phyloP scores from a whole-genome alignment of 2,329 filamentous ascomycete genomes.

The Cladosporium cucumerinum region DNA sequence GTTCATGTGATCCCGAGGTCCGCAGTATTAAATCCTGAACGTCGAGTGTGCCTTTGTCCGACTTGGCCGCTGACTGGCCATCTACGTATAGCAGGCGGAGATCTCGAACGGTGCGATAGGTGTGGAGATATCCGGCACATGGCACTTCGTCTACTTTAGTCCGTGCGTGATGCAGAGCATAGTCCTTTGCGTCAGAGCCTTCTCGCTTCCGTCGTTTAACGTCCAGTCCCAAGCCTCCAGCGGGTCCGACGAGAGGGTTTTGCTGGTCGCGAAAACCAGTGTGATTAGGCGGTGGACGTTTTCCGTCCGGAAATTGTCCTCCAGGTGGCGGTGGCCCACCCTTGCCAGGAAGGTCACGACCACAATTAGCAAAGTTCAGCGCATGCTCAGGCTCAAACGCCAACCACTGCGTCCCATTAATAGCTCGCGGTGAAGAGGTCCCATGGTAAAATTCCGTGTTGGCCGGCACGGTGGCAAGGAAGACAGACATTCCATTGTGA shows the following conservation, averaged over 20 bases:
- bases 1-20: neutral
- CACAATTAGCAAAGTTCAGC: slow-evolving; percentile 55
- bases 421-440: slow-evolving; percentile 41
- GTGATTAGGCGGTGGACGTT: neutral
- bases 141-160: slow-evolving; percentile 2
- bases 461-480: slow-evolving; percentile 61
- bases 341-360: neutral
- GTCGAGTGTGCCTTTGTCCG: slow-evolving; percentile 63
- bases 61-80: slow-evolving; percentile 67
- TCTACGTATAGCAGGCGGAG: slow-evolving; percentile 66
- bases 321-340: slow-evolving; percentile 21
- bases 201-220: neutral
- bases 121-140: slow-evolving; percentile 60
- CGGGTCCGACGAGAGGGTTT: neutral
- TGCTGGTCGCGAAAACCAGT: neutral
- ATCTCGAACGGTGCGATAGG: slow-evolving; percentile 57
- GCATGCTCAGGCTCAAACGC: slow-evolving; percentile 77
- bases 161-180: neutral
- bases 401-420: slow-evolving; percentile 63
- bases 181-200: neutral
- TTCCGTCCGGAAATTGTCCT: neutral
- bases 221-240: neutral
- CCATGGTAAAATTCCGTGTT: slow-evolving; percentile 70
- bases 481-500: slow-evolving; percentile 73
- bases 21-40: slow-evolving; percentile 63